Evolutionary conservation across 192 early-diverging fungal genomes (phyloP), one percentile per base, ranked within the genome.

Genomic region (Spizellomyces sp.): DNA sequence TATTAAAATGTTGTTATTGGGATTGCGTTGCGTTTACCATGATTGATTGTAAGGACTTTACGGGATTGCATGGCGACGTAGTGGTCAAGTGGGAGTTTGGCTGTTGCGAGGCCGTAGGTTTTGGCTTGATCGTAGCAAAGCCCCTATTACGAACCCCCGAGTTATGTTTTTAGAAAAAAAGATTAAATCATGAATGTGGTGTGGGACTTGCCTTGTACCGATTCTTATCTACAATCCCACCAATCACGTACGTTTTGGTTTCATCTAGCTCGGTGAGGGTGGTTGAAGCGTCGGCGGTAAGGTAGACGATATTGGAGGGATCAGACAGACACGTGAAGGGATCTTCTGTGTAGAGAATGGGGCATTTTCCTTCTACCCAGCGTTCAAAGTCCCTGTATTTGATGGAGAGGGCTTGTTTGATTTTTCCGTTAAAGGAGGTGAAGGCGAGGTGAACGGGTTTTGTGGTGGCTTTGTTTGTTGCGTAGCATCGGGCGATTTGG

Each of bases 201-300:
- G n/a, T n/a, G n/a, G n/a, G n/a, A n/a, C 27, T 36, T 52, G 83
- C 85, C 74, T 91, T 91, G 75, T 94, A 81, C 47, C 96, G 79
- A 70, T 99, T 99, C 73, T 92, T 93, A 70, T 99, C 97, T 1
- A 99, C 97, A 56, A 99, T 86, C 0, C 95, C 95, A 45, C 97
- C 97, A 74, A 99, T 90, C 14, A 99, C 73, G 76, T 99, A 99
- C 5, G 88, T 80, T 55, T 91, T 93, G 0, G 69, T 70, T n/a
- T 85, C 83, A 6, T 95, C 93, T 45, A 99, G 75, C 7, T 78
- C 70, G 4, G 84, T 71, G 15, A 94, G 67, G 14, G 82, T 81
- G 61, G 93, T 90, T 7, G 87, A 83, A 12, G 94, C 91, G 69
- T 99, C 97, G 2, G 96, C 97, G 0, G 92, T 92, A 55, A 98